Evolutionary conservation across 768 basidiomycete genomes (phyloP).

Genomic region (Podaxis carcinomalis): DNA sequence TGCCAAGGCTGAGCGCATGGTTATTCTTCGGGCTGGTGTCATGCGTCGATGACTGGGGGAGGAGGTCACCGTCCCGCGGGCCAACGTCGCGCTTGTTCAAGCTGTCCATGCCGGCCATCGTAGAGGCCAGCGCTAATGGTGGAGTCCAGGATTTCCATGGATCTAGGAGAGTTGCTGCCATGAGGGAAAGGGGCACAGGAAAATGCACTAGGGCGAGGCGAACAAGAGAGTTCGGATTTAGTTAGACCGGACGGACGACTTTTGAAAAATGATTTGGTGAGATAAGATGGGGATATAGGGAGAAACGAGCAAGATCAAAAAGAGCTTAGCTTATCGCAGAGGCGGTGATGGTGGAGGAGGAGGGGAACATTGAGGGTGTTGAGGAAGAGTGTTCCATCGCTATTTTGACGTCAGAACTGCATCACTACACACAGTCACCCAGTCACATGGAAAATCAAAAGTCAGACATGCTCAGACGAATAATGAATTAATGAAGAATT

Average conservation of each 20-base stretch:
- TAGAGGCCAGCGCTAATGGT: neutral
- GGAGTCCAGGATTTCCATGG: constrained; percentile 2
- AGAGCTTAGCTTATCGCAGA: too few relatives aligned
- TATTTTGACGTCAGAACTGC: constrained; percentile 12
- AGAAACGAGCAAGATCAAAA: too few relatives aligned
- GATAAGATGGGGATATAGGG: too few relatives aligned
- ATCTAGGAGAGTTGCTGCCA: neutral
- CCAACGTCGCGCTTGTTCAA: neutral
- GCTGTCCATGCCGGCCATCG: neutral
- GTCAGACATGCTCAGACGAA: neutral
- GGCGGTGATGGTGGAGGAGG: neutral
- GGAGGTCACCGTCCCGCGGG: neutral
- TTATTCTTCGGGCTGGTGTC: neutral
- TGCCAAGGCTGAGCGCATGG: neutral
- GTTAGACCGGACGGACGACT: neutral
- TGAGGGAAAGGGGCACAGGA: neutral
- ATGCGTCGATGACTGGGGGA: neutral
- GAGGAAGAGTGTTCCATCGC: too few relatives aligned
- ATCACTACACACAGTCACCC: neutral
- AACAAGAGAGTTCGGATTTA: neutral
- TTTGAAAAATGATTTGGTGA: neutral
- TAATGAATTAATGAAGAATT: neutral
- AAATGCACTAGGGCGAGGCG: neutral
- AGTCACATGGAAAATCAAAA: neutral
- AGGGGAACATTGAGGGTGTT: neutral